phyloP scores from a whole-genome alignment of 2,329 filamentous ascomycete species.

The Tympanopsis confertula region DNA sequence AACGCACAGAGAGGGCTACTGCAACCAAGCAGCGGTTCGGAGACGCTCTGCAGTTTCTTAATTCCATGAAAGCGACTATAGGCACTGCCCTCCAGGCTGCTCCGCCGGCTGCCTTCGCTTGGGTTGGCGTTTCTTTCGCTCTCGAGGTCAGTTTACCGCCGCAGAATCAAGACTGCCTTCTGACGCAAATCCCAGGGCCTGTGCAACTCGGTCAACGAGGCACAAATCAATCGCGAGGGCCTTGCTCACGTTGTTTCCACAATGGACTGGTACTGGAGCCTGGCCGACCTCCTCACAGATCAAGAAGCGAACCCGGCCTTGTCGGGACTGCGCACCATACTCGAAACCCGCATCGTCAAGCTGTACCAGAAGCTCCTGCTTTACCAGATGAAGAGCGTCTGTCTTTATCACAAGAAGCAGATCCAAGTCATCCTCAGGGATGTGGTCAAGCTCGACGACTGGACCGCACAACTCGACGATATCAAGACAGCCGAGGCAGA shows the following conservation, averaged over 20 bases:
- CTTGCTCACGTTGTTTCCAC: conserved; percentile 20
- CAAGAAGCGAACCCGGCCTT: conserved; percentile 1
- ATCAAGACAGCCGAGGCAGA: conserved; percentile 15
- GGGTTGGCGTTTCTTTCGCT: conserved; percentile 19
- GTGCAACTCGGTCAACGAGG: conserved; percentile 13
- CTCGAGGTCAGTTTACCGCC: conserved; percentile 15
- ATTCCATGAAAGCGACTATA: conserved; percentile 12
- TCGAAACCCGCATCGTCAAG: conserved; percentile 14
- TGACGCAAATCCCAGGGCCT: conserved; percentile 13
- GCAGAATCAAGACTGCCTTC: background rate
- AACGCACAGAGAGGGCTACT: conserved; percentile 12
- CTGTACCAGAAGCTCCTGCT: conserved; percentile 25
- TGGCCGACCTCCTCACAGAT: conserved; percentile 15
- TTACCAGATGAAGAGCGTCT: conserved; percentile 27
- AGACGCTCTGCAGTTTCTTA: conserved; percentile 10
- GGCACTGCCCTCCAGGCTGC: conserved; percentile 12
- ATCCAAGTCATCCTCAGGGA: conserved; percentile 13
- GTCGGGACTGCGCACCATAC: conserved; percentile 6
- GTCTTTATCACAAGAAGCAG: conserved; percentile 18
- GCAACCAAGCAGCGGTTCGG: conserved; percentile 12
- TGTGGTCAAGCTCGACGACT: conserved; percentile 19
- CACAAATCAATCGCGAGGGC: conserved; percentile 16
- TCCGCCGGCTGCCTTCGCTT: conserved; percentile 22
- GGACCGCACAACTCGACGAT: conserved; percentile 14
- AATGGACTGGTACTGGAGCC: conserved; percentile 24